Percentiles rank a stretch among this genome's conserved stretches.
phyloP scores from a whole-genome alignment of 2,329 filamentous ascomycete species.

The Pseudophaeomoniella oleicola region DNA sequence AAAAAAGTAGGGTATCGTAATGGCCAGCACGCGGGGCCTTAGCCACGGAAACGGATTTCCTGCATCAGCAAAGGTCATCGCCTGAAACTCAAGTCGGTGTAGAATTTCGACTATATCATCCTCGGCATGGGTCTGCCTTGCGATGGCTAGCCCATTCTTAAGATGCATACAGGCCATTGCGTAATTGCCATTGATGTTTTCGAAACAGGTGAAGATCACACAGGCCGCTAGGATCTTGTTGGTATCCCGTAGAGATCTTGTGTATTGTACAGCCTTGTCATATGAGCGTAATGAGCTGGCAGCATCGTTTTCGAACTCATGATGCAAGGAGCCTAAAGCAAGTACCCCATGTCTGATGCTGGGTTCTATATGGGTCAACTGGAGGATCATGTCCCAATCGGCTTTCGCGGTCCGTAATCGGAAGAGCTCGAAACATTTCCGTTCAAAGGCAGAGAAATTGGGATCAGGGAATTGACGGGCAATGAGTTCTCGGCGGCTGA shows the following conservation, averaged over 20 bases:
- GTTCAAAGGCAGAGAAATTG: background rate
- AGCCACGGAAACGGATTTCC: background rate
- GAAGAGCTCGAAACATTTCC: background rate
- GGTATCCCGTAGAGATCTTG: background rate
- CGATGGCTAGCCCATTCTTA: background rate
- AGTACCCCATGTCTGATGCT: slow-evolving; percentile 35
- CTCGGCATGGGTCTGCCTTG: background rate
- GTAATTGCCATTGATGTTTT: background rate
- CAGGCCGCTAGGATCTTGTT: background rate
- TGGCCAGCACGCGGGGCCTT: background rate
- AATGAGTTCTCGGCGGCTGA: background rate
- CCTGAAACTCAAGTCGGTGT: background rate
- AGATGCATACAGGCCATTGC: background rate
- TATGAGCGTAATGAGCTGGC: background rate
- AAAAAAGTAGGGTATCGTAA: background rate
- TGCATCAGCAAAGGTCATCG: background rate
- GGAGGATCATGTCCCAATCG: background rate
- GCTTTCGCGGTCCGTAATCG: background rate
- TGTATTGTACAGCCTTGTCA: background rate
- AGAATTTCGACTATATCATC: background rate
- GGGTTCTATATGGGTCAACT: slow-evolving; percentile 17
- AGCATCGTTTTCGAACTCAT: slow-evolving; percentile 12
- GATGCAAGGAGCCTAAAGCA: slow-evolving; percentile 35
- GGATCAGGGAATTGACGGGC: background rate
- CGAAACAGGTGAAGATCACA: background rate